Evolutionary conservation across 345 rosid species (phyloP), one percentile per base, ranked within the genome.

Genomic region (Isatis tinctoria): DNA sequence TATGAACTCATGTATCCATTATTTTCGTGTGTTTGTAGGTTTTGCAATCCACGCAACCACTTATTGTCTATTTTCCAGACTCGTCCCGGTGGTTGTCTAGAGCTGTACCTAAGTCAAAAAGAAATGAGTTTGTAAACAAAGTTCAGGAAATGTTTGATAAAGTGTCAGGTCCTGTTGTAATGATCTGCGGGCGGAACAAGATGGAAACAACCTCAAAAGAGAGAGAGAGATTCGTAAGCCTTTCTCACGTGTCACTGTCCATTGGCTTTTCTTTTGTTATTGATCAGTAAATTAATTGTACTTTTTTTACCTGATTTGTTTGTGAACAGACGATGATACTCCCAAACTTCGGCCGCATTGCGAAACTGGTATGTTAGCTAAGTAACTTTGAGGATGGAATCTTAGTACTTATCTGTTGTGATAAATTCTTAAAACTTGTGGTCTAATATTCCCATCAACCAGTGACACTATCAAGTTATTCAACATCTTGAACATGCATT

Each of bases 101-200:
- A 81, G 99, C 93, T 9, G 97, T 86, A 63, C 89, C 92, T 47
- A 92, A 84, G 82, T 87, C 90, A 30, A 85, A 87, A 40, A 83
- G 80, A 60, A 83, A 81, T 77, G 90, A 88, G 67, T 95, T 92
- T 87, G 78, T 95, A 43, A 61, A 30, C n/a, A 92, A 83, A 80
- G 83, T 90, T 75, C 87, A 83, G 66, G 88, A 86, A 78, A 86
- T 87, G 85, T 86, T 95, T 77, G 92, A 90, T 72, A 81, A 85
- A 80, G 66, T 95, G 78, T 80, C 85, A 44, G 96, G 97, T 52
- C 93, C 97, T 64, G 88, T 87, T 60, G 96, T 95, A 66, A 69
- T 95, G 81, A 92, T 95, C 76, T 92, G 97, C 41, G 99, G 98
- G 24, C 91, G 81, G 70, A 96, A 85, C 86, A 90, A 84, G 87